phyloP scores from a whole-genome alignment of 805 yeast species.

The Debaryomyces tyrocola region DNA sequence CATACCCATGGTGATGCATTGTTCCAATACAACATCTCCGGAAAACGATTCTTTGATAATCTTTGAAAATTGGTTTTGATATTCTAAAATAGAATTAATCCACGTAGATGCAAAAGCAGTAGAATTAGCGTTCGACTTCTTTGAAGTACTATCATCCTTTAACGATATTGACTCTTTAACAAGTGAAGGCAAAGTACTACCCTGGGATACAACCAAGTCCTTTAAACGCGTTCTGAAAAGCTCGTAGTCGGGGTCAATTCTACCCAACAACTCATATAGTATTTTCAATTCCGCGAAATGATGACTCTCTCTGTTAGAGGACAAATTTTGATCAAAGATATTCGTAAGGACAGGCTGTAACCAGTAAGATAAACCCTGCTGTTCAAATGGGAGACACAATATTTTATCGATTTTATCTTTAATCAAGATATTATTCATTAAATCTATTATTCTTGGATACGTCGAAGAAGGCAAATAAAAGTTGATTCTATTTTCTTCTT shows the following conservation, averaged over 20 bases:
- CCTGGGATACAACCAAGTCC: slow-evolving; percentile 47
- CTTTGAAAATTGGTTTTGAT: slow-evolving; percentile 50
- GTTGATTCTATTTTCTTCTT: slow-evolving; percentile 59
- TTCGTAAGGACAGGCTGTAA: slow-evolving; percentile 40
- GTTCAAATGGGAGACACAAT: slow-evolving; percentile 43
- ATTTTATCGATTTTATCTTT: slow-evolving; percentile 57
- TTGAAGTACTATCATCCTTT: slow-evolving; percentile 6
- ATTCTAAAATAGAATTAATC: slow-evolving; percentile 57
- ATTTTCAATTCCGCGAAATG: slow-evolving; percentile 42
- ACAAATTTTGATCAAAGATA: slow-evolving; percentile 7
- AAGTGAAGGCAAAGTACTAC: slow-evolving; percentile 33
- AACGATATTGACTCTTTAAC: slow-evolving; percentile 15
- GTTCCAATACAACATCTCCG: slow-evolving; percentile 49
- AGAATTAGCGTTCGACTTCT: slow-evolving; percentile 22
- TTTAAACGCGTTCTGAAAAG: slow-evolving; percentile 50
- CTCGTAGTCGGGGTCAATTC: slow-evolving; percentile 54
- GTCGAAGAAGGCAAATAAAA: slow-evolving; percentile 57
- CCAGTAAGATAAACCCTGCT: slow-evolving; percentile 62
- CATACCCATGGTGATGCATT: slow-evolving; percentile 60
- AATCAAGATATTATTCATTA: slow-evolving; percentile 61
- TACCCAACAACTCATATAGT: slow-evolving; percentile 49
- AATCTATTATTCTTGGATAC: slow-evolving; percentile 49
- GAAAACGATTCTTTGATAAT: slow-evolving; percentile 51
- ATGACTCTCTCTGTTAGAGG: slow-evolving; percentile 10
- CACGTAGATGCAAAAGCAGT: slow-evolving; percentile 64